Base-by-base conservation (phyloP, 73 alveolate genomes). In the Uronychia setigera region DNA sequence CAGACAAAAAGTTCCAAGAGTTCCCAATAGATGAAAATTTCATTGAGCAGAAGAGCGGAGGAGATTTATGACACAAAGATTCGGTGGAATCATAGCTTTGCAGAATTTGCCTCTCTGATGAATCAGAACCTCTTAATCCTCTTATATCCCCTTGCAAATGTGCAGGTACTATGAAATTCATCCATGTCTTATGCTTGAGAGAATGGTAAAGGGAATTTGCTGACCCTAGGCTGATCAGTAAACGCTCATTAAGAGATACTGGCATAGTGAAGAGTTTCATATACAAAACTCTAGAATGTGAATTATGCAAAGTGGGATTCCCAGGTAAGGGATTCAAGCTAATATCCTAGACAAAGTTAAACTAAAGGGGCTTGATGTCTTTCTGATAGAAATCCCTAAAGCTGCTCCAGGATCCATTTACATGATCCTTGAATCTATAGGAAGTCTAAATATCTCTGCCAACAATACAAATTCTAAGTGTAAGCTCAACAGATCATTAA, bases 201-300 rank as follows among this genome's bases (percentile, higher is more conserved):
- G 87, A 86, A 58, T 86, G 92, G 92, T 46, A 46, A 19, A 11
- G n/a, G 5, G 5, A 19, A 46, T 19, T 46, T 5, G 5, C 67
- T 46, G n/a, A 46, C 67, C 19, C 19, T 46, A 46, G 67, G 67
- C 81, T 86, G 1, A 79, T 35, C 59, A 31, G 85, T 28, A 86
- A 86, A 59, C 76, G 91, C 74, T 35, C 86, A 0, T 79, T 32
- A 29, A 78, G 79, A 30, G 87, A 86, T 31, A 78, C 58, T 25
- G 29, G 78, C 0, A 13, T 33, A 1, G 92, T 86, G 1, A 86
- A 78, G 46, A 86, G 87, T 1, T 86, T 78, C 46, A 46, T 86
- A 0, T 90, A 92, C 87, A 94, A 86, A 33, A 91, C 87, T 29
- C 58, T 94, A 1, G 94, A 94, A 67, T 94, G 98, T 34, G 98